Evolutionary conservation across 2,329 filamentous ascomycete genomes (phyloP).

Genomic region (Aspergillus transmontanensis): DNA sequence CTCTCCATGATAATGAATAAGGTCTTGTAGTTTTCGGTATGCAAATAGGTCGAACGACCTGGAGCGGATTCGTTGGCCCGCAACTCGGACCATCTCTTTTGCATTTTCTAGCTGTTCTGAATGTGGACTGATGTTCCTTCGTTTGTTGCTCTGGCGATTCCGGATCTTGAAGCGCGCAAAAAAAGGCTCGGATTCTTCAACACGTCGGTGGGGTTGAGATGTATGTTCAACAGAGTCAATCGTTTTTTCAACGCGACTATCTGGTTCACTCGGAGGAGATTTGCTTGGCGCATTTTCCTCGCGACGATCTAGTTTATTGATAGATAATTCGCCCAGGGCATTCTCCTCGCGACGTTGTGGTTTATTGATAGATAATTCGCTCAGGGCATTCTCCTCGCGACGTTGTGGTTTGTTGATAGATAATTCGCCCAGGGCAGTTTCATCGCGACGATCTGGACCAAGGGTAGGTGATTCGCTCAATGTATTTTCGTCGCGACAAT

Average conservation of each 20-base stretch:
- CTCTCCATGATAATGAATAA: slow-evolving; percentile 32
- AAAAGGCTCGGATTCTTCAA: neutral
- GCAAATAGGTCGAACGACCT: slow-evolving; percentile 44
- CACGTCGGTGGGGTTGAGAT: neutral
- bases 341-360: neutral
- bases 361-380: neutral
- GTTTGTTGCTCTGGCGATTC: neutral
- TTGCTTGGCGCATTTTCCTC: neutral
- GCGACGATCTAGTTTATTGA: neutral
- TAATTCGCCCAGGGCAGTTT: neutral
- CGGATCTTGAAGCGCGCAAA: neutral
- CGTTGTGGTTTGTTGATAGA: neutral
- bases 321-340: too few species aligned
- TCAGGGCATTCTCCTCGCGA: neutral
- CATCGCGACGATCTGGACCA: neutral
- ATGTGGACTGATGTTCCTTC: neutral
- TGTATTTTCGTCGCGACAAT: neutral
- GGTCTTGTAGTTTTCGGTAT: slow-evolving; percentile 45
- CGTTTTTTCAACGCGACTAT: neutral
- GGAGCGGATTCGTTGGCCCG: slow-evolving; percentile 30
- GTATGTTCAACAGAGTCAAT: neutral
- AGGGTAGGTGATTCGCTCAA: neutral
- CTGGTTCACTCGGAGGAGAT: neutral
- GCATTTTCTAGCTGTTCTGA: neutral
- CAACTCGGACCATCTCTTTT: neutral